Base-by-base conservation (phyloP, 177 flowering plant genomes). In the Vitis hybrid region DNA sequence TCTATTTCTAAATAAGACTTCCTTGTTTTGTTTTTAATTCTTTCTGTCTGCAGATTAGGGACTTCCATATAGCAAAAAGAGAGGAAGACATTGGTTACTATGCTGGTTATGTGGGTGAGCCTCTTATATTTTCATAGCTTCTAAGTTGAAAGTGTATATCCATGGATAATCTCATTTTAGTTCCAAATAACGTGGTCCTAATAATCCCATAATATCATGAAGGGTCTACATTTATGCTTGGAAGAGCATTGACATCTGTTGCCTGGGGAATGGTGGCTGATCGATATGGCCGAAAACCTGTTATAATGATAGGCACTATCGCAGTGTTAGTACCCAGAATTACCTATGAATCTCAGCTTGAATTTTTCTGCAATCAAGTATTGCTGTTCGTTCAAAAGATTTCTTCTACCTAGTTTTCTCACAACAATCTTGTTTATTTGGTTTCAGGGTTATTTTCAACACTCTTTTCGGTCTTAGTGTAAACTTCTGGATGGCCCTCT, bases 191-290 rank as follows among this genome's bases (percentile, higher is more conserved):
- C 35, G 52, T 5, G 1, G 52, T 71, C 3, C 56, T 67, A 32
- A 60, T 59, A 24, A 14, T 56, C 6, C 40, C 11, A 52, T 62
- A 46, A 10, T 64, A 59, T 57, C 18, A 55, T 75, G 58, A 54
- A 89, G 93, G 91, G 51, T 70, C 87, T 70, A 57, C 91, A 5
- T 89, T 72, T 70, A 87, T 87, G 91, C 49, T 87, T 64, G 93
- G 93, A 65, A 86, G 93, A 78, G 86, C 85, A 63, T 70, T 87
- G 63, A 89, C 93, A 46, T 89, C 91, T 62, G 70, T 83, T 55
- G 69, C 82, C 4, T 89, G 93, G 91, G 93, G 93, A 68, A n/a
- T 79, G 6, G 54, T 85, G 8, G 87, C 93, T 56, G 93, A 89
- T 81, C 77, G 84, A 72, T 85, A 83, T 72, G 93, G 93, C 68